phyloP scores from a whole-genome alignment of 2,329 filamentous ascomycete genomes.

The Xylariales sp. region DNA sequence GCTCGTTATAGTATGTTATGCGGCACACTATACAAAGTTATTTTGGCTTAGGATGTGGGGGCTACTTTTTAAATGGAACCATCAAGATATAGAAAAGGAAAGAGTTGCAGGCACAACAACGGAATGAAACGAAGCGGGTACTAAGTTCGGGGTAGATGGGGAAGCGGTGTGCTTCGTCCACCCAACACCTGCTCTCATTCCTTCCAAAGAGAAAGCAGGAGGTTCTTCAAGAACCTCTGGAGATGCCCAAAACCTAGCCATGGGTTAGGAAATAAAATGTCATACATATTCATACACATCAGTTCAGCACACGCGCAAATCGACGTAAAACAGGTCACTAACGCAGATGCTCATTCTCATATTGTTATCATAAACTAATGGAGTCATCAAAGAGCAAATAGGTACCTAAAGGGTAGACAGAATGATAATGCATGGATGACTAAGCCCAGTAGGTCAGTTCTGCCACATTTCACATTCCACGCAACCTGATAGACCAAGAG shows the following conservation, averaged over 20 bases:
- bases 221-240: constrained; percentile 10
- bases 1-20: constrained; percentile 9
- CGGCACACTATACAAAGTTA: constrained; percentile 31
- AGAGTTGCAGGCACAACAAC: constrained; percentile 9
- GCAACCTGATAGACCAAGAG: no score
- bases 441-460: no score
- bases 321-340: neutral
- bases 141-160: neutral
- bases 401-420: no score
- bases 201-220: neutral
- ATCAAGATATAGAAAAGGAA: constrained; percentile 15
- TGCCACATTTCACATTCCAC: no score
- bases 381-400: no score
- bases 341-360: no score
- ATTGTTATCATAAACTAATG: no score
- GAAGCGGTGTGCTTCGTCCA: neutral
- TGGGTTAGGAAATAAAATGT: constrained; percentile 15
- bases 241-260: constrained; percentile 10
- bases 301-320: neutral
- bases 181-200: neutral
- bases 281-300: neutral
- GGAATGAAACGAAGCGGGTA: constrained; percentile 1
- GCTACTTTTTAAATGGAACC: constrained; percentile 17
- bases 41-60: constrained; percentile 12
- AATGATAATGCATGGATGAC: no score